Base-by-base conservation (phyloP, 2,329 filamentous ascomycete genomes). In the Colletotrichum musae region DNA sequence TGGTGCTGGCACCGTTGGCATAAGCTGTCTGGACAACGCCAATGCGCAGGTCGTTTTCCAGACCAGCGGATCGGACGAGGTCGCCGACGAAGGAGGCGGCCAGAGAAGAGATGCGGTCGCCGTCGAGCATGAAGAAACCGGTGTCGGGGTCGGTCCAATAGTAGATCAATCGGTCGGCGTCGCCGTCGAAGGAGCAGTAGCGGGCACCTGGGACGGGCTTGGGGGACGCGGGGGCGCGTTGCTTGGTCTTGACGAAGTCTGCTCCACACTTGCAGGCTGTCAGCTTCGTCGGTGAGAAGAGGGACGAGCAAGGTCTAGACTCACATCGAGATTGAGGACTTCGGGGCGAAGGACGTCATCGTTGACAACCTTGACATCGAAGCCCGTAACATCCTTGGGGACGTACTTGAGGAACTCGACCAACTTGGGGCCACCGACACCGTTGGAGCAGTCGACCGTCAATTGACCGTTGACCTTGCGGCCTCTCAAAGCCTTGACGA, bases 11-110 rank as follows among this genome's bases (percentile, higher is more conserved):
- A 58, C 96, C 96, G 80, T 99, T 99, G 80, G 96, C 96, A 79
- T 99, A 99, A 21, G 96, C 96, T 1, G 96, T 99, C 83, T 99
- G 96, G 13, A 99, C 93, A 61, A 99, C 94, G 68, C 95, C 96
- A 71, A 98, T 95, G 77, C 93, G 94, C 73, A 98, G 87, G 71
- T 95, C 92, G 32, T 93, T 89, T 57, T 90, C 86, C 36, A 99
- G 88, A 15, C 93, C 93, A 64, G 94, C 93, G 70, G 91, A 92
- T 65, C 91, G 90, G 59, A 94, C 90, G 39, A 98, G 91, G 73
- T 98, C 95, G 45, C 92, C 93, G 72, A 99, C 94, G 84, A 98
- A 99, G 1, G 93, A 94, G 50, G 96, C 96, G 13, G 94, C 94
- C 59, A 99, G 91, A 2, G 95, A 97, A 5, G 96, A 95, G 77